phyloP scores from a whole-genome alignment of 1,284 basidiomycete species.

The Rhodofomes roseus region DNA sequence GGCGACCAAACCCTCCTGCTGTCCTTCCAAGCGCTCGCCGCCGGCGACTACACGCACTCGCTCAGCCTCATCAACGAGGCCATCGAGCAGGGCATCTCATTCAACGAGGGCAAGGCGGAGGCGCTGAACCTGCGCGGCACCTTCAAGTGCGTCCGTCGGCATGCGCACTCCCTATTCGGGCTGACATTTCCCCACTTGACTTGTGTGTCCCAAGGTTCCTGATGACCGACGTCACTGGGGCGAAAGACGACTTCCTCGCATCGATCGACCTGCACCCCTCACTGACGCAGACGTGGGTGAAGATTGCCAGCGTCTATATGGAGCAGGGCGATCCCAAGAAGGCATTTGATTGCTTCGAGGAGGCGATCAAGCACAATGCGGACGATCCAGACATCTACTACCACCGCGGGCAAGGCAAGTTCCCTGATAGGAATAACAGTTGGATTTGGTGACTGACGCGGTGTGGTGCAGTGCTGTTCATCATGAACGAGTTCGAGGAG shows the following conservation, averaged over 20 bases:
- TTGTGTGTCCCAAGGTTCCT: constrained; percentile 63
- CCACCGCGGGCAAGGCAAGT: constrained; percentile 91
- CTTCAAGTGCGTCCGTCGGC: constrained; percentile 64
- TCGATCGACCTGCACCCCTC: constrained; percentile 73
- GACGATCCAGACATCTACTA: constrained; percentile 97
- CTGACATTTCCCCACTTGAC: not conserved
- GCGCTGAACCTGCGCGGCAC: constrained; percentile 94
- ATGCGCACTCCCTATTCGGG: not conserved
- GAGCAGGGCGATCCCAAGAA: constrained; percentile 81
- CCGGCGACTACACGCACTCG: constrained; percentile 83
- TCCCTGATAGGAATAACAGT: too few species aligned
- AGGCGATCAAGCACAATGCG: constrained; percentile 81
- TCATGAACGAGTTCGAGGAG: constrained; percentile 85
- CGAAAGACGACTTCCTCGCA: constrained; percentile 82
- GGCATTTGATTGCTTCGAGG: constrained; percentile 90
- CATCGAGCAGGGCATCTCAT: constrained; percentile 84
- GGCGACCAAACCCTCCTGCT: constrained; percentile 86
- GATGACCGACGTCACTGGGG: constrained; percentile 80
- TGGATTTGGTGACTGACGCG: too few species aligned
- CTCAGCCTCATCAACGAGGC: constrained; percentile 76
- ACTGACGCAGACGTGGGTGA: constrained; percentile 91
- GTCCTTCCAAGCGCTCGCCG: constrained; percentile 81
- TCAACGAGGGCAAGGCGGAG: constrained; percentile 75
- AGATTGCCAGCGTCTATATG: constrained; percentile 98
- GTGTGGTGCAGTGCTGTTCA: constrained; percentile 78